Base-by-base conservation (phyloP, 73 alveolate genomes). In the Paramecium tetraurelia region DNA sequence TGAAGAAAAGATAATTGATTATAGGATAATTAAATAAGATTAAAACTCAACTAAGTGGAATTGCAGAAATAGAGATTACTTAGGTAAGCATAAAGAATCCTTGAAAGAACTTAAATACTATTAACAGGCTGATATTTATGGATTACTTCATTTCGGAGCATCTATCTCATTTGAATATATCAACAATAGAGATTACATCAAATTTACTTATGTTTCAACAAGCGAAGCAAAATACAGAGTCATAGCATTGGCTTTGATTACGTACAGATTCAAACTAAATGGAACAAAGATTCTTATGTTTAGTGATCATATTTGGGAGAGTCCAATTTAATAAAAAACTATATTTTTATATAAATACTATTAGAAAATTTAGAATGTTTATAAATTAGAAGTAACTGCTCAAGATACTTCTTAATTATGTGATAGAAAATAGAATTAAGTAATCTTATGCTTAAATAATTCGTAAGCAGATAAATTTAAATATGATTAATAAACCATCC, bases 151-250 rank as follows among this genome's bases (percentile, higher is more conserved):
- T 40, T 21, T 33, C 5, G 87, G 87, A 21, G 40, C 68, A 21
- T 33, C 58, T 4, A 40, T 33, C 2, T 10, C 18, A 14, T 75
- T 75, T 75, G 87, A 75, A 4, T 21, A 6, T 33, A 75, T 75
- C 14, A 35, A 75, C 22, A 40, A 40, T 14, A 75, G 87, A 18
- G 48, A 75, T 21, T 75, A 75, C 14, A 36, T 75, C 16, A 75
- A 75, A 36, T 40, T 75, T 3, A 33, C 35, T 12, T 75, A 75
- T 75, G 0, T 7, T 4, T 75, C 43, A 3, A 75, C 48, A 31
- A 40, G 58, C 38, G 87, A 75, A 36, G 87, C 87, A 10, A 75
- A 44, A 75, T 75, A 75, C 40, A 75, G 87, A 44, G 58, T 18
- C 1, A 36, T 75, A 9, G 57, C 87, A 14, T 21, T 75, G 9